Evolutionary conservation across 1,284 basidiomycete genomes (phyloP).

Genomic region (Cystobasidium sp.): DNA sequence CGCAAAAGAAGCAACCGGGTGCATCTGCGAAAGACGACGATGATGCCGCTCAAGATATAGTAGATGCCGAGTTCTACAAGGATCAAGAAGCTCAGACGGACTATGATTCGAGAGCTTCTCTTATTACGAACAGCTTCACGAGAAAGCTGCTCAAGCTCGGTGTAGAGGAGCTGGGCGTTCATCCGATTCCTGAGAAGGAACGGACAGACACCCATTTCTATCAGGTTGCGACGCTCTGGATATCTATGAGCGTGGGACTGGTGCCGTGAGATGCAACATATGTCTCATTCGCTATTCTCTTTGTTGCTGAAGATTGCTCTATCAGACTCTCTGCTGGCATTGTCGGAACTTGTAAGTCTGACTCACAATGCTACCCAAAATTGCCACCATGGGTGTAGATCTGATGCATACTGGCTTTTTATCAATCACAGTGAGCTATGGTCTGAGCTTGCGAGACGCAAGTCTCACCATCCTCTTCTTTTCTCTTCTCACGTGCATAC

Average conservation of each 20-base stretch:
- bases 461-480: conserved; percentile 77
- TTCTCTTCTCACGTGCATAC: conserved; percentile 65
- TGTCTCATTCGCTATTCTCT: not conserved
- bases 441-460: conserved; percentile 62
- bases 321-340: conserved; percentile 31
- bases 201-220: conserved; percentile 34
- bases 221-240: conserved; percentile 27
- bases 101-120: conserved; percentile 13
- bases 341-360: conserved; percentile 34
- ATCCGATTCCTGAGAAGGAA: conserved; percentile 34
- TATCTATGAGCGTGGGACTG: conserved; percentile 31
- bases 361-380: not conserved
- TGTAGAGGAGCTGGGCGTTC: conserved; percentile 37
- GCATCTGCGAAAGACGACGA: not conserved
- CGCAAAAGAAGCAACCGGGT: not conserved
- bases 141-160: conserved; percentile 32
- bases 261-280: conserved; percentile 9
- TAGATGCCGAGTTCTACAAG: conserved; percentile 10
- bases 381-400: not conserved
- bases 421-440: conserved; percentile 29
- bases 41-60: not conserved
- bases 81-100: conserved; percentile 19
- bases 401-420: not conserved
- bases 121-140: conserved; percentile 23
- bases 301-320: not conserved